A percentile compares a stretch with the other conserved stretches of the same genome.
These are phyloP conservation scores for Litsea cubeba DNA, from an alignment of 164 flowering plant genomes.

Conservation along the genomic window DNA sequence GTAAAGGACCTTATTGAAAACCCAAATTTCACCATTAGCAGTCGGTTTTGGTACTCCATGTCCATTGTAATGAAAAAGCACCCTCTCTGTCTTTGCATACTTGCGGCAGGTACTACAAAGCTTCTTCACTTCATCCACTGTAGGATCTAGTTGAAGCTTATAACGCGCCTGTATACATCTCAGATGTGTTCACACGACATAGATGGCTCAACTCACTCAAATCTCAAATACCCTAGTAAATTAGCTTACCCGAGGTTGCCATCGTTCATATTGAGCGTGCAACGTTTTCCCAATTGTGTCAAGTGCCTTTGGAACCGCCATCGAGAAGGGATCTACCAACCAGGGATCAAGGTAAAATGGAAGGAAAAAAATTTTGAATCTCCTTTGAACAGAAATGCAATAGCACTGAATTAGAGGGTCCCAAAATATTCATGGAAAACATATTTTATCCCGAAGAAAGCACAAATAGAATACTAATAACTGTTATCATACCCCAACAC, in stretches of 20 bases:
- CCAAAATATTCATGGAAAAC: not conserved
- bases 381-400: not conserved
- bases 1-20: constrained; percentile 74
- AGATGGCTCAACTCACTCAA: not conserved
- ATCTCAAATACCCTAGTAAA: not conserved
- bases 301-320: constrained; percentile 90
- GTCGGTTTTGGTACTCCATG: constrained; percentile 99
- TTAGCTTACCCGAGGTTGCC: constrained; percentile 86
- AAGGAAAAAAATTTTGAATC: not conserved
- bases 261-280: constrained; percentile 80
- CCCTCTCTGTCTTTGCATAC: constrained; percentile 89
- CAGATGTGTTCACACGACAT: not conserved
- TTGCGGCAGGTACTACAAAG: constrained; percentile 84
- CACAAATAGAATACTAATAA: not conserved
- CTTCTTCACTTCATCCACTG: constrained; percentile 91
- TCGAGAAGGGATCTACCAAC: constrained; percentile 82
- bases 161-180: constrained; percentile 63
- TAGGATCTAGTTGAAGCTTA: constrained; percentile 84
- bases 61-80: constrained; percentile 94
- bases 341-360: constrained; percentile 2
- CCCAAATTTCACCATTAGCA: constrained; percentile 95
- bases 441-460: not conserved
- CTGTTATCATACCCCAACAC: not conserved
- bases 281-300: constrained; percentile 80
- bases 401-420: not conserved